phyloP scores from a whole-genome alignment of 176 grass and related monocot genomes.

The Rhynchospora tenuis region DNA sequence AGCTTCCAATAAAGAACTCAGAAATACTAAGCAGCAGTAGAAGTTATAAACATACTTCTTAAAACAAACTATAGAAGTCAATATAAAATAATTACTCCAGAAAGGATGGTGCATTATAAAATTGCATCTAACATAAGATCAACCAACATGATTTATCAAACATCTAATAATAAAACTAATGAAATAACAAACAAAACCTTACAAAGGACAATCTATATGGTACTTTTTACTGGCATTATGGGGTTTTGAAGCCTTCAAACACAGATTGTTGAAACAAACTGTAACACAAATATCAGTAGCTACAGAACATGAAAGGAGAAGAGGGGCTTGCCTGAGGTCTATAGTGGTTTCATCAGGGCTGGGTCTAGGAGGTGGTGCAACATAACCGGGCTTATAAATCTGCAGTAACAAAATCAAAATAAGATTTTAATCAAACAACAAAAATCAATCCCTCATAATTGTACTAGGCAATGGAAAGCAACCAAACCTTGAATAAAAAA shows the following conservation, averaged over 20 bases:
- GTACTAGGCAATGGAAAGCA: not conserved
- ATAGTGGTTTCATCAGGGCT: conserved; percentile 74
- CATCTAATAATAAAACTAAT: not conserved
- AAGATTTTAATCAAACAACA: not conserved
- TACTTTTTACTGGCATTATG: not conserved
- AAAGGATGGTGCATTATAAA: not conserved
- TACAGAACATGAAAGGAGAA: not conserved
- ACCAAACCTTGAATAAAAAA: not conserved
- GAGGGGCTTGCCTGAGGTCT: conserved; percentile 52
- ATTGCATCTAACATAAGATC: not conserved
- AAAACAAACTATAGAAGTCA: not conserved
- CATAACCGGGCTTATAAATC: conserved; percentile 86
- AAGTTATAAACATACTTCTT: not conserved
- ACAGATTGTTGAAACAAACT: not conserved
- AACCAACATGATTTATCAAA: not conserved
- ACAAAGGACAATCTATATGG: not conserved
- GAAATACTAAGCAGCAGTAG: not conserved
- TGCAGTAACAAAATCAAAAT: conserved; percentile 29
- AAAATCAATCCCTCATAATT: not conserved
- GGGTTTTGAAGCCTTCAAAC: not conserved
- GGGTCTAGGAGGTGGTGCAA: conserved; percentile 43
- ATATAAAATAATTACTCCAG: not conserved
- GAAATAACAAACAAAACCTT: not conserved
- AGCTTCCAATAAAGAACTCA: not conserved
- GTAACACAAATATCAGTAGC: conserved; percentile 32